Evolutionary conservation across 257 asterid genomes (phyloP).

Genomic region (Solanum clarkiae): DNA sequence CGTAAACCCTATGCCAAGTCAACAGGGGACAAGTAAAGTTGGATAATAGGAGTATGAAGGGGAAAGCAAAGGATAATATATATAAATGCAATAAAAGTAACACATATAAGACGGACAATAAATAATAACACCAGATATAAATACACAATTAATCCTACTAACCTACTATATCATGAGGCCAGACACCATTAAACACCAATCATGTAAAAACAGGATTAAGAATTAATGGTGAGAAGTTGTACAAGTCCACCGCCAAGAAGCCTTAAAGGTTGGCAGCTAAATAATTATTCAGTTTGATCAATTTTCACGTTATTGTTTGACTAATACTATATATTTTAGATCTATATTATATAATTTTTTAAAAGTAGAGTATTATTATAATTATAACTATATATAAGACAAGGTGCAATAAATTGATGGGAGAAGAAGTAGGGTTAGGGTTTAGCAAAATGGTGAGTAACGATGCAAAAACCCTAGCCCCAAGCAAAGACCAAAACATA

Average conservation of each 20-base stretch:
- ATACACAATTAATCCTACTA: no score
- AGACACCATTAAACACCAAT: no score
- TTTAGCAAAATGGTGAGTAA: conserved; percentile 34
- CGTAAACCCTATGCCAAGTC: no score
- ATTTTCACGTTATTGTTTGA: conserved; percentile 43
- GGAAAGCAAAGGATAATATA: no score
- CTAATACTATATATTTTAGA: conserved; percentile 4
- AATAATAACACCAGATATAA: no score
- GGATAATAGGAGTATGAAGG: no score
- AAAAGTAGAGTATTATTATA: not conserved
- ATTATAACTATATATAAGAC: conserved; percentile 9
- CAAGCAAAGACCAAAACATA: conserved; percentile 35
- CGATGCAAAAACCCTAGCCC: conserved; percentile 38
- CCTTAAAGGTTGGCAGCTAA: conserved; percentile 23
- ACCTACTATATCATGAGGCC: no score
- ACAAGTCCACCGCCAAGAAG: conserved; percentile 63
- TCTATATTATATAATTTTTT: not conserved
- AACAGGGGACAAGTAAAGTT: no score
- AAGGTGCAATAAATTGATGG: conserved; percentile 51
- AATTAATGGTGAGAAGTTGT: conserved; percentile 24
- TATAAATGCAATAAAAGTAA: no score
- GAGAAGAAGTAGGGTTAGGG: conserved; percentile 54
- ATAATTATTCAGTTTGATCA: not conserved
- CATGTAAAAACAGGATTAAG: not conserved
- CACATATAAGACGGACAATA: no score